Conservation (phyloP, 2,329 filamentous ascomycete genomes). For the Diaporthe destruens region DNA sequence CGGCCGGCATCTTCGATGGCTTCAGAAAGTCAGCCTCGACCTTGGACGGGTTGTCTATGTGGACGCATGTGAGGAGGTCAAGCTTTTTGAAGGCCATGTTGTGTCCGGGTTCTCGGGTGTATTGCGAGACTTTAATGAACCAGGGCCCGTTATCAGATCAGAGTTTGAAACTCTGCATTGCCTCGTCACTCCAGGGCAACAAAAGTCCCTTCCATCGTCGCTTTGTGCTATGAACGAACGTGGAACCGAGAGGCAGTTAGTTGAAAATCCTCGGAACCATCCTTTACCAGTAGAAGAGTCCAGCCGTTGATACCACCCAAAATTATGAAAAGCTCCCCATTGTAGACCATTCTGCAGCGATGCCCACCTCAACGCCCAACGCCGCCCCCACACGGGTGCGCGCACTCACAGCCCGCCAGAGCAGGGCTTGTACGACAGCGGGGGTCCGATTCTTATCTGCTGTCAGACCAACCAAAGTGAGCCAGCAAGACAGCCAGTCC, state of each 20-base stretch:
- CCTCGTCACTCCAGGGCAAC: neutral
- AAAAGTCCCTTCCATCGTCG: neutral
- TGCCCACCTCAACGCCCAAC: neutral
- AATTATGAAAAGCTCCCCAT: neutral
- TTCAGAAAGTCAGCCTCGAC: neutral
- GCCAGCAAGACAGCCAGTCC: neutral
- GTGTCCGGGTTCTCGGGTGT: neutral
- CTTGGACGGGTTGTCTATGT: neutral
- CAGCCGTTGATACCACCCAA: too few species aligned
- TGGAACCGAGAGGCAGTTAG: neutral
- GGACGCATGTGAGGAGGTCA: neutral
- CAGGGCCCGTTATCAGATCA: neutral
- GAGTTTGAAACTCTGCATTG: neutral
- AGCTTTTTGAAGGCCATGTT: neutral
- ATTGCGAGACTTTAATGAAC: neutral
- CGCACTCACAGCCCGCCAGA: constrained; percentile 1
- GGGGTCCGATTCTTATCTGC: neutral
- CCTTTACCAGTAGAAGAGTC: neutral
- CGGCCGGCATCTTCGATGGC: neutral
- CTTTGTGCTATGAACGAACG: neutral
- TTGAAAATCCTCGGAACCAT: neutral
- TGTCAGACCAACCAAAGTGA: neutral
- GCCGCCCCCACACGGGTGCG: neutral
- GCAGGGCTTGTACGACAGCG: neutral
- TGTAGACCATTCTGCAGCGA: neutral